Conservation (phyloP, 1,284 basidiomycete genomes). For the Leccinum idahoense region DNA sequence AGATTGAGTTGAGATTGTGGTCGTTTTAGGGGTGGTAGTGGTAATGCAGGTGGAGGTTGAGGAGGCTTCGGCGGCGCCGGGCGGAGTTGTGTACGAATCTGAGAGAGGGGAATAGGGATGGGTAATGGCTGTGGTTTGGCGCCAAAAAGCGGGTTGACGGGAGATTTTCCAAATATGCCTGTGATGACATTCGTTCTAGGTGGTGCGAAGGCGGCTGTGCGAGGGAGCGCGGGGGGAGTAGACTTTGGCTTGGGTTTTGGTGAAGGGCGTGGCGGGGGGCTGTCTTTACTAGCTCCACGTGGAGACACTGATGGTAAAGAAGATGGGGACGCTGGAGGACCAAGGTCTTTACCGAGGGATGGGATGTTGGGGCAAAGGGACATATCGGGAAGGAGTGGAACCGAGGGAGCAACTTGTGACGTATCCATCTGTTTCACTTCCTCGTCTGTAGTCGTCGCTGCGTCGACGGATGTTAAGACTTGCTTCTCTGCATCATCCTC, state of each 20-base stretch:
- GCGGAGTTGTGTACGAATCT: slow-evolving; percentile 28
- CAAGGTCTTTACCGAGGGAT: slow-evolving; percentile 8
- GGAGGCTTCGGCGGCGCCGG: slow-evolving; percentile 23
- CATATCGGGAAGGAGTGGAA: slow-evolving; percentile 9
- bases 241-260: slow-evolving; percentile 18
- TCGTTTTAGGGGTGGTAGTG: slow-evolving; percentile 20
- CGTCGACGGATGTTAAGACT: neutral
- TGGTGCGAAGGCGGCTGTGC: slow-evolving; percentile 9
- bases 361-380: slow-evolving; percentile 9
- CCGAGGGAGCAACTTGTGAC: slow-evolving; percentile 1
- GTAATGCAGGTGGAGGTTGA: slow-evolving; percentile 16
- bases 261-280: slow-evolving; percentile 18
- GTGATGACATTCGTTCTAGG: slow-evolving; percentile 21
- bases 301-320: slow-evolving; percentile 5
- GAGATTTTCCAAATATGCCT: slow-evolving; percentile 23
- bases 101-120: slow-evolving; percentile 25
- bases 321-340: slow-evolving; percentile 3
- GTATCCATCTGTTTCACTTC: neutral
- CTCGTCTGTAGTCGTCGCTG: neutral
- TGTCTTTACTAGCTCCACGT: slow-evolving; percentile 11
- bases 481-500: slow-evolving; percentile 2
- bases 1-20: slow-evolving; percentile 12
- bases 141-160: slow-evolving; percentile 23
- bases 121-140: slow-evolving; percentile 25
- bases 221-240: slow-evolving; percentile 11